Evolutionary conservation across 208 protist species (phyloP).

Genomic region (Acanthamoeba sp.): DNA sequence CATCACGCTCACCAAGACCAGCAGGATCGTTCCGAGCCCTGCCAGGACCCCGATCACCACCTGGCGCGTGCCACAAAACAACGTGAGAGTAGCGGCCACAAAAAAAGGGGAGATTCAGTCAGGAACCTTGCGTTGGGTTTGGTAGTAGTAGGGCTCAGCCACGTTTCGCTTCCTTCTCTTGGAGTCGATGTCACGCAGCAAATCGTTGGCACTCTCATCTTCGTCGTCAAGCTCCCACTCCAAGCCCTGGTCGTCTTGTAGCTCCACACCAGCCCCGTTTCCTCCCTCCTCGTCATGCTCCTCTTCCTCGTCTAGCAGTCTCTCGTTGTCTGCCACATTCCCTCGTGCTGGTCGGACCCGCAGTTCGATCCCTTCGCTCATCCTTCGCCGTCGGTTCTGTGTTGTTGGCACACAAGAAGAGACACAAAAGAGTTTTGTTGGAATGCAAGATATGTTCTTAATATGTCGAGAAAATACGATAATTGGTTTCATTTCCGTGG

Average conservation of each 20-base stretch:
- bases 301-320: not conserved
- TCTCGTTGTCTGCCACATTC: not conserved
- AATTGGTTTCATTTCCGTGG: too few species aligned
- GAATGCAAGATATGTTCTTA: too few species aligned
- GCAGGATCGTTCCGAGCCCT: not conserved
- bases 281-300: not conserved
- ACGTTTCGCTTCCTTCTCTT: constrained; percentile 14
- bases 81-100: not conserved
- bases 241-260: not conserved
- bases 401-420: too few species aligned
- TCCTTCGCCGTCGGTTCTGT: not conserved
- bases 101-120: not conserved
- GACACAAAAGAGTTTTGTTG: too few species aligned
- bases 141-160: constrained; percentile 41
- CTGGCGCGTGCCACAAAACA: not conserved
- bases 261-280: not conserved
- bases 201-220: not conserved
- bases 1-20: constrained; percentile 31
- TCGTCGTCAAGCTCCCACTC: not conserved
- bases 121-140: not conserved
- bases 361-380: not conserved
- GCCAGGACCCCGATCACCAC: not conserved
- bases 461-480: too few species aligned
- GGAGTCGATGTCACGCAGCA: constrained; percentile 12
- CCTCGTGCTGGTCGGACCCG: not conserved